Evolutionary conservation across 306 rosid genomes (phyloP), one percentile per base, ranked within the genome.

Genomic region (Gynostemma pentaphyllum): DNA sequence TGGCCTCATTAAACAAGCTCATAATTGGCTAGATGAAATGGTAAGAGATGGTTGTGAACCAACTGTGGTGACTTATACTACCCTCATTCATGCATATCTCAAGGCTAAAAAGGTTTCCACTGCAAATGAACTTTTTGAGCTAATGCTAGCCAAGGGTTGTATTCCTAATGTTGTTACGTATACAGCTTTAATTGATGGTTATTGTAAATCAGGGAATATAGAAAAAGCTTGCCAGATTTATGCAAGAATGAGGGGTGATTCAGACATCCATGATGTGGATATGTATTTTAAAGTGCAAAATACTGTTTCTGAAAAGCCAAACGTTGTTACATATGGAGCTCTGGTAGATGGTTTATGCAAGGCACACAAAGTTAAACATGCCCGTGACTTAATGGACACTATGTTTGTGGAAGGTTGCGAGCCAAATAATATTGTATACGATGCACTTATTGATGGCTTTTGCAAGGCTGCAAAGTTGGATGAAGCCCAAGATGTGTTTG

Each of bases 321-420:
- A 85, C 74, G 81, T 86, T 54, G 66, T 78, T 66, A 88, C 95
- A 10, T 80, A 78, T 71, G 96, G 95, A 71, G 96, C 96, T 67
- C 73, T 88, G 78, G 85, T 88, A 73, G 95, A 88, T 85, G 96
- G 95, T 76, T 82, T 88, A 72, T 88, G 96, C 75, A 88, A 85
- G 81, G 88, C 95, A 32, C 75, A 81, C 76, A 82, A 75, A 74
- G 81, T 85, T 45, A 81, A 78, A 77, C 83, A 81, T 70, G 96
- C 96, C 52, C 49, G 66, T 40, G 82, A 80, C 50, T 65, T 88
- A 28, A 74, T 88, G 68, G 80, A 85, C 76, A 68, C 83, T 64
- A 88, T 88, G 96, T 77, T 44, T 5, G 65, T 18, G 62, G 75
- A 81, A 50, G 95, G 87, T 48, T 83, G 82, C 73, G 94, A 79